These are phyloP conservation scores for Berkeleyomyces rouxiae DNA, from an alignment of 2,329 filamentous ascomycete species.

Conservation along the genomic window DNA sequence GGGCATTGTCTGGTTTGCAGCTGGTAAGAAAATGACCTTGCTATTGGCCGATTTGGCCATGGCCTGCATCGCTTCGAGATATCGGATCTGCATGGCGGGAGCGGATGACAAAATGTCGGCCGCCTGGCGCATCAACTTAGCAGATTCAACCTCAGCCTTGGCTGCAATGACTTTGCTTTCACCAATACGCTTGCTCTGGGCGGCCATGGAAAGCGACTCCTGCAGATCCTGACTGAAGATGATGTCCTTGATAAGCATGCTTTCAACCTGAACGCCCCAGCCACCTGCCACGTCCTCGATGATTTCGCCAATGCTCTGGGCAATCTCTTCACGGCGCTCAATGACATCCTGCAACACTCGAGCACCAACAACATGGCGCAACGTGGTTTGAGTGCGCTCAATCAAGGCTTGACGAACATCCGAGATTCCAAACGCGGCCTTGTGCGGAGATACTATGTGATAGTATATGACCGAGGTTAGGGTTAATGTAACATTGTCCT, in stretches of 20 bases:
- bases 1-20: slow-evolving; percentile 37
- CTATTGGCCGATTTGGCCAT: slow-evolving; percentile 91
- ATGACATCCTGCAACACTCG: slow-evolving; percentile 95
- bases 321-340: slow-evolving; percentile 93
- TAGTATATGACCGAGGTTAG: slow-evolving; percentile 98
- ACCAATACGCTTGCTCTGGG: slow-evolving; percentile 94
- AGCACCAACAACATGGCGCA: slow-evolving; percentile 90
- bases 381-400: slow-evolving; percentile 93
- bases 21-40: slow-evolving; percentile 73
- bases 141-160: slow-evolving; percentile 88
- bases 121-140: slow-evolving; percentile 84
- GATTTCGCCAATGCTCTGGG: slow-evolving; percentile 86
- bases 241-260: slow-evolving; percentile 98
- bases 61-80: slow-evolving; percentile 94
- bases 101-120: slow-evolving; percentile 85
- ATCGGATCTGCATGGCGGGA: slow-evolving; percentile 95
- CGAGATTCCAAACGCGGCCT: slow-evolving; percentile 88
- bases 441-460: slow-evolving; percentile 88
- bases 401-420: slow-evolving; percentile 92
- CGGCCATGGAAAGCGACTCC: slow-evolving; percentile 93
- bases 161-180: slow-evolving; percentile 97
- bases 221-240: slow-evolving; percentile 93
- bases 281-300: slow-evolving; percentile 88
- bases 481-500: slow-evolving; percentile 91
- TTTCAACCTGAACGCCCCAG: slow-evolving; percentile 94